Base-by-base conservation (phyloP, 2,329 filamentous ascomycete species). In the Epicoccum sorghinum region DNA sequence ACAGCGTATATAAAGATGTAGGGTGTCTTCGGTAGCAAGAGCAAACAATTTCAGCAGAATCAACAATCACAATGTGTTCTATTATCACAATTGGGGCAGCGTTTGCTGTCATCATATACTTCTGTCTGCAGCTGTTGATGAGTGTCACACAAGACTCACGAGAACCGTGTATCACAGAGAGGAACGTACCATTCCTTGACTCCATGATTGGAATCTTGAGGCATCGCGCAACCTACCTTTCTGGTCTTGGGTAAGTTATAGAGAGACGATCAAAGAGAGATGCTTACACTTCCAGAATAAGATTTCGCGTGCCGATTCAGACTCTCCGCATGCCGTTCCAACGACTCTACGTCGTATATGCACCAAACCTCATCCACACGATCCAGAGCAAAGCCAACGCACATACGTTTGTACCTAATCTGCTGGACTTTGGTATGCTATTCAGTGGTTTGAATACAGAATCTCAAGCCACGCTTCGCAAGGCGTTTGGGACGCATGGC, bases 301-400 rank as follows among this genome's bases (percentile, higher is more conserved):
- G 42, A 10, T 60, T 63, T 18, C 30, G 52, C 3, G 25, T 65
- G 1, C 74, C 77, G 0, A 77, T 80, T 29, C 76, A 75, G 50
- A 80, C 77, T 4, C 57, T 81, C 22, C 55, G 70, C 3, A 63
- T 80, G 32, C 75, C 76, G 1, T 76, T 77, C 4, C 66, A 73
- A 27, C 76, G 76, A 44, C 67, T 79, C 44, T 80, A 80, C 42
- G 66, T 80, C 8, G 70, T 79, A 10, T 75, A 75, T 8, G 68
- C 66, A 1, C 67, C 72, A 0, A 54, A 71, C 0, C 59, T 80
- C 18, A 73, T 80, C 24, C 66, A 72, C 7, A 50, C 40, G 0
- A 69, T 78, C 3, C 77, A 80, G 51, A 75, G 72, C 36, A 74
- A 77, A 52, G 64, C 64, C 47, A 75, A 72, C 46, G 60, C 55